These are phyloP conservation scores for Pleurotus ostreatus DNA, from an alignment of 768 basidiomycete genomes.

Conservation along the genomic window DNA sequence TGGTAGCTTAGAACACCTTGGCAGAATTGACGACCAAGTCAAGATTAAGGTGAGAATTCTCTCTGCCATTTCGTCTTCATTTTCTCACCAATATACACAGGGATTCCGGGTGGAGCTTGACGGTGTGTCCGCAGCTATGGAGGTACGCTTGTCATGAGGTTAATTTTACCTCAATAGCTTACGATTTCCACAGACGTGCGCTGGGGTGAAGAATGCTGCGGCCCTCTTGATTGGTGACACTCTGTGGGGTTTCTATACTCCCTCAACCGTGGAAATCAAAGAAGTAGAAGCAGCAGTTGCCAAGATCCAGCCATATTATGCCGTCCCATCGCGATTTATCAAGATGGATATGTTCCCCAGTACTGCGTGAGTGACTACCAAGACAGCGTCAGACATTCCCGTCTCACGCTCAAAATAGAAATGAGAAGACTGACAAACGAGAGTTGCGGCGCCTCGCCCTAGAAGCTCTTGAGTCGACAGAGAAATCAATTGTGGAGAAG, in stretches of 20 bases:
- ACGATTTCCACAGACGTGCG: slow-evolving; percentile 28
- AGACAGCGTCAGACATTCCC: background rate
- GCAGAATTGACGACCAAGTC: slow-evolving; percentile 60
- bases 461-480: slow-evolving; percentile 13
- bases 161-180: background rate
- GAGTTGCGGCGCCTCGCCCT: slow-evolving; percentile 35
- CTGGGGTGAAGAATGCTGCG: slow-evolving; percentile 39
- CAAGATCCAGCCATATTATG: slow-evolving; percentile 42
- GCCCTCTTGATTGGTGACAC: slow-evolving; percentile 48
- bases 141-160: slow-evolving; percentile 27
- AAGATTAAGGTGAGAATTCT: slow-evolving; percentile 46
- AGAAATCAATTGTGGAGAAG: slow-evolving; percentile 7
- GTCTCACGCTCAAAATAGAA: slow-evolving; percentile 23
- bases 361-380: slow-evolving; percentile 37
- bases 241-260: slow-evolving; percentile 55
- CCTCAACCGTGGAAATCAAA: slow-evolving; percentile 26
- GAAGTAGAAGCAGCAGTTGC: slow-evolving; percentile 31
- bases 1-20: slow-evolving; percentile 54
- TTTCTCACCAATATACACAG: slow-evolving; percentile 18
- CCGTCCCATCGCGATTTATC: slow-evolving; percentile 41
- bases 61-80: background rate
- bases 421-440: slow-evolving; percentile 48
- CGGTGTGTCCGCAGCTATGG: slow-evolving; percentile 57
- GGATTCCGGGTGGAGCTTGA: slow-evolving; percentile 65
- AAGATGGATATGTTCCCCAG: slow-evolving; percentile 45